Evolutionary conservation across 1,284 basidiomycete species (phyloP).

Genomic region (Ganoderma lucidum): DNA sequence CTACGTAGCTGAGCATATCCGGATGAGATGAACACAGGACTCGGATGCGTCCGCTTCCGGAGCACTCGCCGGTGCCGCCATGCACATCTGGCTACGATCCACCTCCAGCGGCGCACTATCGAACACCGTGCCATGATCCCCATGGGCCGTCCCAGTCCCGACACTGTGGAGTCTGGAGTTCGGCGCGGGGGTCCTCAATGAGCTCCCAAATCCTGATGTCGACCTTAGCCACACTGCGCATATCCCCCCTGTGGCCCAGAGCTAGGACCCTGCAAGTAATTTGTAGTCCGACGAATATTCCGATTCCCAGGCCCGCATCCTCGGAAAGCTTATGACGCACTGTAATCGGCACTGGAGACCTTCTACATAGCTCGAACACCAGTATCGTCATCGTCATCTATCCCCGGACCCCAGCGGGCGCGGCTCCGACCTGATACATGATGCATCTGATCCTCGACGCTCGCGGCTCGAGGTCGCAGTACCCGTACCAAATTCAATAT

Average conservation of each 20-base stretch:
- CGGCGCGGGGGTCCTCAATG: not conserved
- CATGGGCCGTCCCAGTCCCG: not conserved
- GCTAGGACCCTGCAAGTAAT: not conserved
- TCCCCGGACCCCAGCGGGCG: slow-evolving; percentile 1
- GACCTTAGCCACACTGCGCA: not conserved
- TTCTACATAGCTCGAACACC: slow-evolving; percentile 3
- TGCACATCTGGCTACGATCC: slow-evolving; percentile 1
- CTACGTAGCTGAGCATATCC: not conserved
- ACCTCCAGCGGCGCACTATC: slow-evolving; percentile 1
- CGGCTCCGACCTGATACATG: not conserved
- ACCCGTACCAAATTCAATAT: slow-evolving; percentile 14
- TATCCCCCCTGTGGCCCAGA: not conserved
- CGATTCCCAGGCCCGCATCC: not conserved
- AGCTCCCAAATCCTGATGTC: not conserved
- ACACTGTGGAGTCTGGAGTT: too few relatives aligned
- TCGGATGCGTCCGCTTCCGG: not conserved
- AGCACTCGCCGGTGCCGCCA: not conserved
- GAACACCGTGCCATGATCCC: not conserved
- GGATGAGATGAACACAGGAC: slow-evolving; percentile 8
- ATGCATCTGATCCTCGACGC: not conserved
- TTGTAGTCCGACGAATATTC: not conserved
- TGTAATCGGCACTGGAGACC: not conserved
- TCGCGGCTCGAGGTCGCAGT: not conserved
- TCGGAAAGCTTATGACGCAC: not conserved
- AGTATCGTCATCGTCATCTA: slow-evolving; percentile 1